Base-by-base conservation (phyloP, 2,329 filamentous ascomycete species). In the Grosmannia clavigera region DNA sequence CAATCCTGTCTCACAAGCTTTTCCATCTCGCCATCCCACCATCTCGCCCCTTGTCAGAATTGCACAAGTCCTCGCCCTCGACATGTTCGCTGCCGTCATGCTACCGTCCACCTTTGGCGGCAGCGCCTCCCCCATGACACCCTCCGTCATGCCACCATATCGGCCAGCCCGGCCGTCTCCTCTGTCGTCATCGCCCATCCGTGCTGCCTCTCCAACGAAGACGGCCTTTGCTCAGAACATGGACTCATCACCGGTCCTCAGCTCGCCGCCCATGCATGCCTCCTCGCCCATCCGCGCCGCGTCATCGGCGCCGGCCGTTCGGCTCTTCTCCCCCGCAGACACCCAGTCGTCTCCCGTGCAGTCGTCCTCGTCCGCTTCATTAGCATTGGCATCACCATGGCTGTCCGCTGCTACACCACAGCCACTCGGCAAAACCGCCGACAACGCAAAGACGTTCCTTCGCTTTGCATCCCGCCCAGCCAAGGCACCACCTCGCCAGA, bases 401-500 rank as follows among this genome's bases (percentile, higher is more conserved):
- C 57, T 9, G 14, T 43, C 57, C 5, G 12, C 33, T 27, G 43
- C 52, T 40, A 43, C 9, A 27, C 12, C 43, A 31, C 51, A 53
- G 55, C 14, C 31, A 43, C n/a, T 5, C 43, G 19, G 16, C 43
- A 43, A 9, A 6, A n/a, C 43, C 16, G n/a, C 6, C n/a, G 19
- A n/a, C 16, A 22, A 7, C 40, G 11, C 33, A 43, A 35, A 35
- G 51, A 40, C 14, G 7, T 19, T 54, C 10, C 78, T 75, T 69
- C 80, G 75, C 61, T 85, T 76, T 65, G 76, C 81, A 33, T 73
- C 80, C 62, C 78, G 83, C 19, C 74, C 76, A 16, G 73, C 78
- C 59, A 86, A 86, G 62, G 76, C 51, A 79, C 43, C 89, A 87
- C 63, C 87, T 85, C 64, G 0, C 66, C 79, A 81, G 64, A 80